These are phyloP conservation scores for Alternaria novae-zelandiae DNA, from an alignment of 2,329 filamentous ascomycete species.

Conservation along the genomic window DNA sequence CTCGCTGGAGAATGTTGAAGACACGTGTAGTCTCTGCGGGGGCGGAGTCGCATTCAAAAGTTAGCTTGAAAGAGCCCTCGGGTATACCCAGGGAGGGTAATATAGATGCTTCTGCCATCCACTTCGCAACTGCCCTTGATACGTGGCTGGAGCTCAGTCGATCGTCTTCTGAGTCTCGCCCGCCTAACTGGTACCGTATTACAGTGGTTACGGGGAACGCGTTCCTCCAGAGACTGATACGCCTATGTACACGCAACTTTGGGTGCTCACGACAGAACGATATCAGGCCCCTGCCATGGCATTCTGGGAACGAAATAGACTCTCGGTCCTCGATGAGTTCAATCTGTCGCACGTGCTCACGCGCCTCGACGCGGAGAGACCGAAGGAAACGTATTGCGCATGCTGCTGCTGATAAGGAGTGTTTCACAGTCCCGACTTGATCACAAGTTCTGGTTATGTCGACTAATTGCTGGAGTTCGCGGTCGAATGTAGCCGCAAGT, in stretches of 20 bases:
- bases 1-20: background rate
- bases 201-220: background rate
- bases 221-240: background rate
- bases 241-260: background rate
- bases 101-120: background rate
- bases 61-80: background rate
- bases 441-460: background rate
- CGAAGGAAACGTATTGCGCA: background rate
- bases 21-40: background rate
- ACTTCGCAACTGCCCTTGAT: background rate
- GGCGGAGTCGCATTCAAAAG: background rate
- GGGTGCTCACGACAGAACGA: background rate
- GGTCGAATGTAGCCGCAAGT: background rate
- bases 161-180: background rate
- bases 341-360: background rate
- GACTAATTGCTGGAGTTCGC: background rate
- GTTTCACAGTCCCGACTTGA: background rate
- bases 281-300: background rate
- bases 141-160: background rate
- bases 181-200: no score
- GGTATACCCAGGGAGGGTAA: background rate
- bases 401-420: background rate
- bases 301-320: background rate
- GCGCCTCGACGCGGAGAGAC: background rate
- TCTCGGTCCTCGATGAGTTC: background rate